Percentiles rank a stretch among this genome's conserved stretches.
These are phyloP conservation scores for Pleomassaria siparia DNA, from an alignment of 2,329 filamentous ascomycete genomes.

Conservation along the genomic window DNA sequence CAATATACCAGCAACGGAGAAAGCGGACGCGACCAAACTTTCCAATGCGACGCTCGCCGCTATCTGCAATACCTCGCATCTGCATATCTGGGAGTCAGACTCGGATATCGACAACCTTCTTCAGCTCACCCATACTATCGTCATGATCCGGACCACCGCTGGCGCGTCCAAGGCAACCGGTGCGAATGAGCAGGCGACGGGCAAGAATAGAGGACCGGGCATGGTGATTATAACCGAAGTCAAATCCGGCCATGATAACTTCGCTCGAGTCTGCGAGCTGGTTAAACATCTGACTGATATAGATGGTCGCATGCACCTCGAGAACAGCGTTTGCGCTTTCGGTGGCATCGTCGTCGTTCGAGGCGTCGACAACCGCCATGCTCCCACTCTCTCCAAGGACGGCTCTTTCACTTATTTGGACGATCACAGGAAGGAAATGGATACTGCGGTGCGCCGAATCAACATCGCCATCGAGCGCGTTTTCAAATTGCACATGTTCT, in stretches of 20 bases:
- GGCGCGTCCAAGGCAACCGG: neutral
- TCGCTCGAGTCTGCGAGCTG: slow-evolving; percentile 27
- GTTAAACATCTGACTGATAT: slow-evolving; percentile 26
- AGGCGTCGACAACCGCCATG: slow-evolving; percentile 25
- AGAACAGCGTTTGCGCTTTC: slow-evolving; percentile 25
- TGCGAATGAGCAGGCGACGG: neutral
- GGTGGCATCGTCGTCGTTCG: slow-evolving; percentile 31
- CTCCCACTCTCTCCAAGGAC: slow-evolving; percentile 9
- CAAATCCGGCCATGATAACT: slow-evolving; percentile 18
- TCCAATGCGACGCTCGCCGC: slow-evolving; percentile 22
- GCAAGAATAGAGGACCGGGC: slow-evolving; percentile 10
- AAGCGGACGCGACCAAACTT: slow-evolving; percentile 20
- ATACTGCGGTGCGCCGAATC: slow-evolving; percentile 25
- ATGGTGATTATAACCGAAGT: slow-evolving; percentile 36
- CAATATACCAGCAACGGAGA: slow-evolving; percentile 27
- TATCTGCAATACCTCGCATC: slow-evolving; percentile 22
- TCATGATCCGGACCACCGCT: slow-evolving; percentile 17
- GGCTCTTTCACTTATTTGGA: slow-evolving; percentile 1
- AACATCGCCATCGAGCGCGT: slow-evolving; percentile 24
- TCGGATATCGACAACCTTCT: slow-evolving; percentile 35
- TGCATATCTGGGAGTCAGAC: slow-evolving; percentile 39
- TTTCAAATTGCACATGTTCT: slow-evolving; percentile 15
- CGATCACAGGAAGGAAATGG: slow-evolving; percentile 10
- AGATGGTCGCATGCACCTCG: slow-evolving; percentile 26
- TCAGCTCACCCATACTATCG: slow-evolving; percentile 33